These are phyloP conservation scores for Populus simonii DNA, from an alignment of 345 rosid genomes.

Conservation along the genomic window DNA sequence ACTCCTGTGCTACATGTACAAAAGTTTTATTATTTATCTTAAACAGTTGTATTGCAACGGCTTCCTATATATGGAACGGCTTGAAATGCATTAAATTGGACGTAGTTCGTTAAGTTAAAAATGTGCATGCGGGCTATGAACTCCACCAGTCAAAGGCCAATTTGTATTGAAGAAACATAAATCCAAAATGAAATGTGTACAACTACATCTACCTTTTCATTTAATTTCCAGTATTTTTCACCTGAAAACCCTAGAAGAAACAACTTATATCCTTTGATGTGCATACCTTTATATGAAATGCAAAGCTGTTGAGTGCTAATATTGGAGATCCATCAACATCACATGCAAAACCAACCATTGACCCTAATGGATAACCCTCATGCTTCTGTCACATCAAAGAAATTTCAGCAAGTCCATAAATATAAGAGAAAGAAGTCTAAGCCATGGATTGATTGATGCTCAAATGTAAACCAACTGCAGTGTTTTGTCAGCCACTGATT, in stretches of 20 bases:
- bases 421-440: background rate
- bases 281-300: slow-evolving; percentile 76
- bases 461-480: background rate
- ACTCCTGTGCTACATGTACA: too few relatives aligned
- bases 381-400: slow-evolving; percentile 48
- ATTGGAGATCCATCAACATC: slow-evolving; percentile 82
- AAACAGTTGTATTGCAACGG: too few relatives aligned
- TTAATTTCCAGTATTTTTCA: background rate
- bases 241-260: too few relatives aligned
- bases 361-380: slow-evolving; percentile 84
- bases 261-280: too few relatives aligned
- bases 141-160: too few relatives aligned
- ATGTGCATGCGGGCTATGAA: too few relatives aligned
- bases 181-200: background rate
- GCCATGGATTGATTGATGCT: background rate
- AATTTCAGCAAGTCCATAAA: background rate
- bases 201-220: background rate
- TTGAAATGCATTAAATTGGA: too few relatives aligned
- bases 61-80: too few relatives aligned
- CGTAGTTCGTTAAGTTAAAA: too few relatives aligned
- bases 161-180: too few relatives aligned
- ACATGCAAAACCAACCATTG: slow-evolving; percentile 89
- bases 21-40: too few relatives aligned
- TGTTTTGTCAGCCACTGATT: background rate
- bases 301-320: slow-evolving; percentile 80